These are phyloP conservation scores for Trichoderma reesei DNA, from an alignment of 495 filamentous ascomycete genomes.

Conservation along the genomic window DNA sequence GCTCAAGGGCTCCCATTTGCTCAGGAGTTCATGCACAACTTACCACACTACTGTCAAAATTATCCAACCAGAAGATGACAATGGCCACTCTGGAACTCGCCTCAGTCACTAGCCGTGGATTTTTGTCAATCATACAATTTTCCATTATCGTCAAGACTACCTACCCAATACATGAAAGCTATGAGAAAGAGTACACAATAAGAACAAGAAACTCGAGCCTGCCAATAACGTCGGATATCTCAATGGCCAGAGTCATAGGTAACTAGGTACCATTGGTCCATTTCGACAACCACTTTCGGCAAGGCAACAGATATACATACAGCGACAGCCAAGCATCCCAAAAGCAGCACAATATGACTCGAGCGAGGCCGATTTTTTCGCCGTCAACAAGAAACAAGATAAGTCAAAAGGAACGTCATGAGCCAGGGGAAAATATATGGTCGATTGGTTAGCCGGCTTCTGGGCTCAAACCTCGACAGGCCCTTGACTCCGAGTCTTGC, in stretches of 20 bases:
- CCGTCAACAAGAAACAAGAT: not conserved
- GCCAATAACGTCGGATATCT: not conserved
- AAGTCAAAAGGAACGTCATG: not conserved
- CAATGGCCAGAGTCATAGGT: not conserved
- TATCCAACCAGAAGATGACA: too few species aligned
- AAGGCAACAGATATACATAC: not conserved
- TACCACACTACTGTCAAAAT: too few species aligned
- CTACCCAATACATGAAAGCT: too few species aligned
- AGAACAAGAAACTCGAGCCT: too few species aligned
- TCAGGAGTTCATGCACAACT: too few species aligned
- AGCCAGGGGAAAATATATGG: not conserved
- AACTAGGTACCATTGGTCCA: not conserved
- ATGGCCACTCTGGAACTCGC: too few species aligned
- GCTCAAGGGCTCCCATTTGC: too few species aligned
- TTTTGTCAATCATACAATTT: too few species aligned
- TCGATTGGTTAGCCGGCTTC: not conserved
- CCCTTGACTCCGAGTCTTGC: constrained; percentile 39
- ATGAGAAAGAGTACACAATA: too few species aligned
- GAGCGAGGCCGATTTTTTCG: not conserved
- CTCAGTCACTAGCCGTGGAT: too few species aligned
- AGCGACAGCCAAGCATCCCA: not conserved
- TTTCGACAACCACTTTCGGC: not conserved
- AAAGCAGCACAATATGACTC: not conserved
- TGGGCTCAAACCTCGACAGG: constrained; percentile 10
- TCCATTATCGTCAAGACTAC: too few species aligned